Evolutionary conservation across 2,329 filamentous ascomycete species (phyloP), one percentile per base, ranked within the genome.

Genomic region (Arthroderma sp.): DNA sequence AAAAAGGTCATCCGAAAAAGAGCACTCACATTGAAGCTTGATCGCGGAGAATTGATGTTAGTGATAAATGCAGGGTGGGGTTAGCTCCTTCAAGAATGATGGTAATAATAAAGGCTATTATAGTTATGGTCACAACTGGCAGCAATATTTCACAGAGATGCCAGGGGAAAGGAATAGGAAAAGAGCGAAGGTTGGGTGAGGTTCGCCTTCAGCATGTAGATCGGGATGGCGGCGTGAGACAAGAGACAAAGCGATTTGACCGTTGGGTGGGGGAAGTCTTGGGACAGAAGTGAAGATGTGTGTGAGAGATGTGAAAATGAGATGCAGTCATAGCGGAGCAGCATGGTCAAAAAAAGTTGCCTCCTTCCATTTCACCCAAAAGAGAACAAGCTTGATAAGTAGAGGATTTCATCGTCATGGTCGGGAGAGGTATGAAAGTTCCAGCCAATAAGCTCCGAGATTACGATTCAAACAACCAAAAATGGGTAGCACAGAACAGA

Each of bases 401-500:
- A 22, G 15, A 22, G 15, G 15, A 22, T 22, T 36, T 42, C 36
- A 42, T 42, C 32, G 40, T 42, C 40, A 42, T 42, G 40, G 31
- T 32, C 15, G 40, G 33, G 40, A 27, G 32, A 36, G 27, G 22
- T 22, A 28, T 31, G 11, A 42, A 42, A 15, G 40, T 36, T 36
- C 46, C 44, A 15, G 44, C 40, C 39, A 41, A 49, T 47, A 31
- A 42, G 40, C 40, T 42, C 29, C 15, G 33, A 32, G 32, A 36
- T 42, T 33, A 33, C 40, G 40, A 36, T 42, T 42, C 31, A 36
- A 34, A 33, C n/a, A 42, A 34, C 29, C 34, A 41, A 27, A 36
- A 37, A 48, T 36, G 40, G 41, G 33, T 48, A 43, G 38, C 33
- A 39, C 49, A 47, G 43, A 45, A 28, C 36, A 39, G 43, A 39